Conservation (phyloP, 2,329 filamentous ascomycete genomes). For the Alternaria dauci region DNA sequence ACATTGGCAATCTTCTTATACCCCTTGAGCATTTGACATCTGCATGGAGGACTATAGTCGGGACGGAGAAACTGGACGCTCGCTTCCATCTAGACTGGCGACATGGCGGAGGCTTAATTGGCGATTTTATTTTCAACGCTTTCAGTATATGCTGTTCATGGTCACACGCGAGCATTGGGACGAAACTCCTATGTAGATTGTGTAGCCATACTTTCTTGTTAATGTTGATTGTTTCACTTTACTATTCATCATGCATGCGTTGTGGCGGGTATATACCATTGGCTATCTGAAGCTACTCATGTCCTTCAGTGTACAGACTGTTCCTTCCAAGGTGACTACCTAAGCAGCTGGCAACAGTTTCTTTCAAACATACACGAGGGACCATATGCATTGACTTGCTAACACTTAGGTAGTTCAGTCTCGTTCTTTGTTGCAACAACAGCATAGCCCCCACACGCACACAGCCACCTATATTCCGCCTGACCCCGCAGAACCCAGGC, state of each 20-base stretch:
- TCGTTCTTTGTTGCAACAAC: background rate
- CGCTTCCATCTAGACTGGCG: constrained; percentile 11
- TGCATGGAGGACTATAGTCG: constrained; percentile 29
- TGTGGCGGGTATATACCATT: background rate
- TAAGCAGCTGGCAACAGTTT: background rate
- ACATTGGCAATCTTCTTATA: constrained; percentile 11
- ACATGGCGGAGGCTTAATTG: constrained; percentile 7
- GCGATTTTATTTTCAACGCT: constrained; percentile 1
- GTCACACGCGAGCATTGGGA: constrained; percentile 1
- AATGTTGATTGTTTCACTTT: constrained; percentile 16
- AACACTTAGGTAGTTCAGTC: background rate
- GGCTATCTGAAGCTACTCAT: background rate
- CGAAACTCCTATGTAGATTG: constrained; percentile 18
- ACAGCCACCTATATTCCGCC: constrained; percentile 2
- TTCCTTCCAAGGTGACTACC: background rate
- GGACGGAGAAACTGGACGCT: constrained; percentile 28
- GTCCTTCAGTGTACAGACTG: background rate
- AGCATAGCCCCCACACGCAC: constrained; percentile 8
- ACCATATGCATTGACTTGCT: background rate
- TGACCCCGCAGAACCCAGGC: constrained; percentile 7
- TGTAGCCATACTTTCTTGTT: constrained; percentile 27
- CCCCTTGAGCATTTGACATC: constrained; percentile 12
- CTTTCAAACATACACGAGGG: background rate
- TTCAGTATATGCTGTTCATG: constrained; percentile 9
- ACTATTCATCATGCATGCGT: background rate